Evolutionary conservation across 225 moss, liverwort and hornwort species (phyloP).

Genomic region (Polytrichum formosum): DNA sequence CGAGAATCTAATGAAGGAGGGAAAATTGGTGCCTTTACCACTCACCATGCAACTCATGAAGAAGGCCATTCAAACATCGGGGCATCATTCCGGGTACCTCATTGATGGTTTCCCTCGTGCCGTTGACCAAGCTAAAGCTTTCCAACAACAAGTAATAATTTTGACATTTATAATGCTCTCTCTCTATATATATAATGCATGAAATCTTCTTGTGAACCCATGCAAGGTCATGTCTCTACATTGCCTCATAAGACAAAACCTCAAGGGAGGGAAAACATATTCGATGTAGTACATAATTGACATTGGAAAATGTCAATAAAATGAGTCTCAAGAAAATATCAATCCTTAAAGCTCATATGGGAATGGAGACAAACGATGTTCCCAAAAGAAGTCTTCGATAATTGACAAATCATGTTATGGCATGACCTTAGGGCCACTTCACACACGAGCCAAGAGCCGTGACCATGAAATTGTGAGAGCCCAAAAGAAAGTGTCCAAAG

Average conservation of each 20-base stretch:
- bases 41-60: slow-evolving; percentile 45
- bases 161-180: not conserved
- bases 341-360: too few species aligned
- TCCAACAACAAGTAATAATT: slow-evolving; percentile 60
- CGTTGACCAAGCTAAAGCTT: slow-evolving; percentile 75
- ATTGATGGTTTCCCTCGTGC: slow-evolving; percentile 83
- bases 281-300: too few species aligned
- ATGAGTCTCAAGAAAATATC: too few species aligned
- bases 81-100: slow-evolving; percentile 28
- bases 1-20: slow-evolving; percentile 62
- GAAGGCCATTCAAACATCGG: slow-evolving; percentile 41
- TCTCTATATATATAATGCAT: not conserved
- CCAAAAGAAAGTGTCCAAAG: too few species aligned
- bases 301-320: too few species aligned
- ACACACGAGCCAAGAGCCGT: too few species aligned
- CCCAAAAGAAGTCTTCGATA: not conserved
- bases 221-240: not conserved
- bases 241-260: too few species aligned
- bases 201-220: not conserved
- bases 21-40: slow-evolving; percentile 63
- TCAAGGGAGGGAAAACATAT: too few species aligned
- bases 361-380: too few species aligned
- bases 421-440: not conserved
- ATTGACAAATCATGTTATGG: not conserved
- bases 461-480: too few species aligned